Conservation (phyloP, 1,139 yeast genomes). For the Protomyces inundatus region DNA sequence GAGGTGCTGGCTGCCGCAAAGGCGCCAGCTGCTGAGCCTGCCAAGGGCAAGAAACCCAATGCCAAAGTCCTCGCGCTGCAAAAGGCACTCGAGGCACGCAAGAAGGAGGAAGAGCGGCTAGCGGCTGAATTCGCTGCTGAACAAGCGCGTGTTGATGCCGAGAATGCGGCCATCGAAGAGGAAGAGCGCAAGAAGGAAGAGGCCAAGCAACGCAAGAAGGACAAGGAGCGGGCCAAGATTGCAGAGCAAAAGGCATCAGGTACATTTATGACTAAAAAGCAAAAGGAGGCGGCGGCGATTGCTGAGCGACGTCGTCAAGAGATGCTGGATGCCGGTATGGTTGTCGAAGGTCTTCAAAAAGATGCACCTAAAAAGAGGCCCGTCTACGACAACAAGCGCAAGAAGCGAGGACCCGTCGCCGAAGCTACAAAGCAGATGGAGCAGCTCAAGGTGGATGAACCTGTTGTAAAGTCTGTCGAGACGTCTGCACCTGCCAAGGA, state of each 20-base stretch:
- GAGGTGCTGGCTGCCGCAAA: slow-evolving; percentile 27
- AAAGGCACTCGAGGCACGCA: slow-evolving; percentile 72
- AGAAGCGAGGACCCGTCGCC: slow-evolving; percentile 39
- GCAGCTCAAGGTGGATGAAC: slow-evolving; percentile 14
- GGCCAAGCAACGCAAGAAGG: slow-evolving; percentile 64
- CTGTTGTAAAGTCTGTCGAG: slow-evolving; percentile 17
- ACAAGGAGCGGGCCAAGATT: slow-evolving; percentile 69
- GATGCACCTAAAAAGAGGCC: slow-evolving; percentile 46
- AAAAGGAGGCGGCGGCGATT: slow-evolving; percentile 82
- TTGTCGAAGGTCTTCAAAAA: slow-evolving; percentile 64
- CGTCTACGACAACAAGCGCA: slow-evolving; percentile 70
- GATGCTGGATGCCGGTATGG: slow-evolving; percentile 66
- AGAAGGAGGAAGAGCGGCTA: slow-evolving; percentile 57
- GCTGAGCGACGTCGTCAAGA: slow-evolving; percentile 88
- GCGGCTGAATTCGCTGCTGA: slow-evolving; percentile 49
- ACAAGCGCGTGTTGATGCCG: slow-evolving; percentile 61
- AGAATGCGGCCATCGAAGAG: slow-evolving; percentile 50
- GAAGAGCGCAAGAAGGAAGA: slow-evolving; percentile 65
- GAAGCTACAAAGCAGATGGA: slow-evolving; percentile 9
- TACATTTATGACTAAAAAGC: slow-evolving; percentile 72
- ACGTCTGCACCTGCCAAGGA: slow-evolving; percentile 1
- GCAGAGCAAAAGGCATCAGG: slow-evolving; percentile 94
- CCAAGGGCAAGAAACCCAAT: slow-evolving; percentile 32
- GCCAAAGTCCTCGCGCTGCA: slow-evolving; percentile 46
- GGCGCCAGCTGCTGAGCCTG: slow-evolving; percentile 42